Evolutionary conservation across 306 rosid genomes (phyloP).

Genomic region (Medicago ruthenica): DNA sequence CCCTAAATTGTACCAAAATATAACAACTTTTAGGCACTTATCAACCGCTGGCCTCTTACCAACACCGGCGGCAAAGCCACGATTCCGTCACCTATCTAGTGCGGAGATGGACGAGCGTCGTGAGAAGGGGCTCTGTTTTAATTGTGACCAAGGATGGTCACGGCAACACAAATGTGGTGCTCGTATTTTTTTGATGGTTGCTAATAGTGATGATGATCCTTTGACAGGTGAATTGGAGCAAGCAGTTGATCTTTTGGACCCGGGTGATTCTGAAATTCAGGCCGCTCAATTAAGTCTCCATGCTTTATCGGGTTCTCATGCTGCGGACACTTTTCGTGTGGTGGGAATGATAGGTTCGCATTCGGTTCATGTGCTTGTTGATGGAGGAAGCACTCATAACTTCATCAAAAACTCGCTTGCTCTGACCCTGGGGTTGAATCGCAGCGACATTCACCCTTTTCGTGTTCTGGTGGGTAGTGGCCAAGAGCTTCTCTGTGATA

Average conservation of each 20-base stretch:
- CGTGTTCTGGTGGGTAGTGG: background rate
- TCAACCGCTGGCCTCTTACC: no score
- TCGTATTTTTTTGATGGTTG: no score
- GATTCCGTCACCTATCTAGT: background rate
- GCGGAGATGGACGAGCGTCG: background rate
- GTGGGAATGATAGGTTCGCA: no score
- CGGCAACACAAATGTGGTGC: background rate
- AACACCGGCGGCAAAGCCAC: no score
- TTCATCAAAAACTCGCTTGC: background rate
- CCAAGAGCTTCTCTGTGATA: background rate
- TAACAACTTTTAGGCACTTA: no score
- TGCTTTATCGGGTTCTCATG: background rate
- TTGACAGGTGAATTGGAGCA: no score
- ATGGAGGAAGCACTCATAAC: background rate
- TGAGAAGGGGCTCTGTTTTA: background rate
- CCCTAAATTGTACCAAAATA: no score
- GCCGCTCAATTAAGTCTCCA: background rate
- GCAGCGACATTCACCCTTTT: accelerated
- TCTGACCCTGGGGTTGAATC: background rate
- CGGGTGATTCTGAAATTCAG: no score
- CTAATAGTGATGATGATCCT: no score
- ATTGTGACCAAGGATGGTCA: background rate
- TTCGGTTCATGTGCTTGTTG: no score
- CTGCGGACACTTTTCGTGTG: background rate
- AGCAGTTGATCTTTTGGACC: no score